Evolutionary conservation across 345 rosid species (phyloP).

Genomic region (Capsella bursapastoris): DNA sequence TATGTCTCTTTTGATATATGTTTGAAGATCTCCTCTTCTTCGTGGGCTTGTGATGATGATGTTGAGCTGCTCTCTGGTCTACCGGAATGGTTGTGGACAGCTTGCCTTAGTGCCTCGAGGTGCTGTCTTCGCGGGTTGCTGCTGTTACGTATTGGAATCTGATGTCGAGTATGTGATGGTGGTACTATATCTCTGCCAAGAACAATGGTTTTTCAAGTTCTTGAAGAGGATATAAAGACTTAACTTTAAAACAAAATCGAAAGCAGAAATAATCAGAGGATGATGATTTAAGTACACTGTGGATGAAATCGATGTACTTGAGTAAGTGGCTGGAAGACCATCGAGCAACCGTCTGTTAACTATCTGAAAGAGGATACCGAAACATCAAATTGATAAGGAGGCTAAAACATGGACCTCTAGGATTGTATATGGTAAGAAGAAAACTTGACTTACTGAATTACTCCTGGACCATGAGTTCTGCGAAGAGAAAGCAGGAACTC

Average conservation of each 20-base stretch:
- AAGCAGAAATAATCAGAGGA: constrained; percentile 17
- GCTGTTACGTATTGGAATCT: constrained; percentile 31
- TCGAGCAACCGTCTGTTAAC: constrained; percentile 28
- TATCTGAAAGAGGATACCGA: constrained; percentile 32
- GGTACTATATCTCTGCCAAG: constrained; percentile 31
- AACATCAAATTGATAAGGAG: constrained; percentile 13
- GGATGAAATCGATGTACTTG: constrained; percentile 24
- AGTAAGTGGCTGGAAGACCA: constrained; percentile 18
- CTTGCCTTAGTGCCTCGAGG: constrained; percentile 41
- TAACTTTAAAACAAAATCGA: background rate
- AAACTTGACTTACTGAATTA: constrained; percentile 21
- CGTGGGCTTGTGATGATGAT: constrained; percentile 37
- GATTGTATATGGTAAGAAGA: background rate
- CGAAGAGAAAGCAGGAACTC: constrained; percentile 37
- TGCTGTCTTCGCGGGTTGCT: constrained; percentile 36
- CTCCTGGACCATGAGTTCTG: constrained; percentile 34
- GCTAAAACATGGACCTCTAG: background rate
- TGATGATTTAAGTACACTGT: constrained; percentile 22
- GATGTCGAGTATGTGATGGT: constrained; percentile 16
- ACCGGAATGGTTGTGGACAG: constrained; percentile 27
- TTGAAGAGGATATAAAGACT: background rate
- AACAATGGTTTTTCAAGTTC: constrained; percentile 19
- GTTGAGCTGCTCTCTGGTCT: constrained; percentile 30
- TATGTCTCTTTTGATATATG: constrained; percentile 65
- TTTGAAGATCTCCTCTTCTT: constrained; percentile 48